Base-by-base conservation (phyloP, 495 filamentous ascomycete species). In the Polyplosphaeria fusca region DNA sequence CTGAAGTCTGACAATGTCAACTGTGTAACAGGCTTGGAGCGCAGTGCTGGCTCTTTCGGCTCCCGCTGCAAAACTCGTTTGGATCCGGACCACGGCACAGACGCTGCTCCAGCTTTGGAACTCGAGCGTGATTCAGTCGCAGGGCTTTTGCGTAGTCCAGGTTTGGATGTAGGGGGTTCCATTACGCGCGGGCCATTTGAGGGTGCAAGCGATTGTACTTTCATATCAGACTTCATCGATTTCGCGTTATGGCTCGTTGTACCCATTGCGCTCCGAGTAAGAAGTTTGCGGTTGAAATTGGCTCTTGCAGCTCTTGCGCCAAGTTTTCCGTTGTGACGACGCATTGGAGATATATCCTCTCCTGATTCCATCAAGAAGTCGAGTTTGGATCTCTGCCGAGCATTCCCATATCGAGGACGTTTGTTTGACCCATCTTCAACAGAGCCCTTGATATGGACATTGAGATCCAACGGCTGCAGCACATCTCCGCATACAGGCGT, bases 1-100 rank as follows among this genome's bases (percentile, higher is more conserved):
- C 86, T 93, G 77, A 98, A 96, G 73, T 94, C 84, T 2, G 77
- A 55, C 13, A 70, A 52, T 18, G 24, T 56, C 5, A 74, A 60
- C 13, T 57, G 23, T 22, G 35, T 28, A 1, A 65, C 22, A 1
- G 64, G 67, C 14, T 58, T 55, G 5, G 50, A 27, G 13, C 70
- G 65, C 0, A 73, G 58, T 12, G 60, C 58, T 37, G 32, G 25
- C 19, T 42, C 22, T 55, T 32, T 13, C 22, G 48, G 20, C 13
- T 20, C 7, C 14, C 30, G 9, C 9, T 19, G 39, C 20, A 20
- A 42, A 7, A 35, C 30, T 35, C 7, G 9, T 7, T 7, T 35
- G 7, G 30, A 35, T 11, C 9, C 2, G 11, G 37, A 12, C 12
- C n/a, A 2, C 11, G 49, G 5, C 28, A 27, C 39, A 3, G 49